phyloP scores from a whole-genome alignment of 2,329 filamentous ascomycete species.

The Setomelanomma holmii region DNA sequence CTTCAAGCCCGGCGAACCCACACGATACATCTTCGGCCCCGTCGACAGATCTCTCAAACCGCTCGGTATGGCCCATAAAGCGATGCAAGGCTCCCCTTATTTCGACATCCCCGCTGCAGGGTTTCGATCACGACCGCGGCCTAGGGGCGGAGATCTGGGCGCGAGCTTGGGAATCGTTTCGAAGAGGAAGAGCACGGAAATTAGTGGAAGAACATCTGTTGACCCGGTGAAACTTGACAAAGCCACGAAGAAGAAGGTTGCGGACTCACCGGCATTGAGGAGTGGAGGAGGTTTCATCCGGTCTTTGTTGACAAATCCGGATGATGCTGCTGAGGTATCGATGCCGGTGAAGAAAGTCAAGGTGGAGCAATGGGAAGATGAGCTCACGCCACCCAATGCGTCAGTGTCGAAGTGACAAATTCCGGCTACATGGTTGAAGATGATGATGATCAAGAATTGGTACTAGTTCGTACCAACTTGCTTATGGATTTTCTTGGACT shows the following conservation, averaged over 20 bases:
- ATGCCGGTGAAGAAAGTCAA: background rate
- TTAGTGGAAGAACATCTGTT: background rate
- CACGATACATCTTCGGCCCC: background rate
- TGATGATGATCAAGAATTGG: no score
- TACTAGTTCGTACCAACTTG: no score
- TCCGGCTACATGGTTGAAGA: no score
- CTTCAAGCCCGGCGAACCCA: background rate
- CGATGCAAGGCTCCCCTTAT: conserved; percentile 1
- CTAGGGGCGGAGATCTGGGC: background rate
- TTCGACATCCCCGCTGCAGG: background rate
- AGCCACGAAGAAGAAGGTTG: background rate
- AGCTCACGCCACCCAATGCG: background rate
- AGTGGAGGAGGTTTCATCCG: background rate
- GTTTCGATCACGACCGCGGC: background rate
- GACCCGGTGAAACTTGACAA: background rate
- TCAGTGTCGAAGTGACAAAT: no score
- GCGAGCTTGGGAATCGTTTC: background rate
- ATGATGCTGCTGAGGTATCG: background rate
- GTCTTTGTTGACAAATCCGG: background rate
- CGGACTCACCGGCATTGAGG: background rate
- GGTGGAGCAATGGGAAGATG: background rate
- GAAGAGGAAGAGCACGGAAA: background rate
- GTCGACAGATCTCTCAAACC: background rate
- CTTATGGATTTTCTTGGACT: no score
- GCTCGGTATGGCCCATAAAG: background rate